Conservation (phyloP, 2,329 filamentous ascomycete genomes). For the Aureobasidium sp. region DNA sequence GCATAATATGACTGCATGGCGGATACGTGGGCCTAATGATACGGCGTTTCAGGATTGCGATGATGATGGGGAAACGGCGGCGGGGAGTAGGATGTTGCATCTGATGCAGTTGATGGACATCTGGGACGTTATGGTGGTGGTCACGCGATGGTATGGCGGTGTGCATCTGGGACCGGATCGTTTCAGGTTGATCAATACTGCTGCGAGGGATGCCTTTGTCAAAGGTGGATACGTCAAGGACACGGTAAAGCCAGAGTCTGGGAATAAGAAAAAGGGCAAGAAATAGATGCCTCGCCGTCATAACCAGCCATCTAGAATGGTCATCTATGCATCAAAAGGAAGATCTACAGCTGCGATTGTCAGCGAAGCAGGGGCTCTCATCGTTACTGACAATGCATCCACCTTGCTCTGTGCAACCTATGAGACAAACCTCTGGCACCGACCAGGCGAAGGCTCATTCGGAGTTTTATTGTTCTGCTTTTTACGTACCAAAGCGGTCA, state of each 20-base stretch:
- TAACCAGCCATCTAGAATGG: too few species aligned
- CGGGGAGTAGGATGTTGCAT: slow-evolving; percentile 76
- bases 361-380: too few species aligned
- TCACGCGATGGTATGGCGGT: slow-evolving; percentile 92
- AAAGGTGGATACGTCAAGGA: slow-evolving; percentile 63
- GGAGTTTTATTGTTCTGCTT: too few species aligned
- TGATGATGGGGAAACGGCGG: slow-evolving; percentile 92
- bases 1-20: slow-evolving; percentile 94
- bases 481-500: too few species aligned
- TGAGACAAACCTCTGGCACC: too few species aligned
- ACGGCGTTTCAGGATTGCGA: slow-evolving; percentile 78
- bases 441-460: too few species aligned
- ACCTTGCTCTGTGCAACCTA: too few species aligned
- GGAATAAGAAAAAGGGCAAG: slow-evolving; percentile 19
- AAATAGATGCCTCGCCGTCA: neutral
- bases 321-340: too few species aligned
- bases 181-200: slow-evolving; percentile 84
- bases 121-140: slow-evolving; percentile 88
- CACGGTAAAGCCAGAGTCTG: slow-evolving; percentile 29
- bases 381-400: too few species aligned
- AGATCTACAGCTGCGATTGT: too few species aligned
- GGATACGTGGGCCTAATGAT: slow-evolving; percentile 56
- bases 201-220: slow-evolving; percentile 76
- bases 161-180: slow-evolving; percentile 80
- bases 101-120: slow-evolving; percentile 92